Evolutionary conservation across 352 stramenopile genomes (phyloP).

Genomic region (Phytopythium cucurbitacearum): DNA sequence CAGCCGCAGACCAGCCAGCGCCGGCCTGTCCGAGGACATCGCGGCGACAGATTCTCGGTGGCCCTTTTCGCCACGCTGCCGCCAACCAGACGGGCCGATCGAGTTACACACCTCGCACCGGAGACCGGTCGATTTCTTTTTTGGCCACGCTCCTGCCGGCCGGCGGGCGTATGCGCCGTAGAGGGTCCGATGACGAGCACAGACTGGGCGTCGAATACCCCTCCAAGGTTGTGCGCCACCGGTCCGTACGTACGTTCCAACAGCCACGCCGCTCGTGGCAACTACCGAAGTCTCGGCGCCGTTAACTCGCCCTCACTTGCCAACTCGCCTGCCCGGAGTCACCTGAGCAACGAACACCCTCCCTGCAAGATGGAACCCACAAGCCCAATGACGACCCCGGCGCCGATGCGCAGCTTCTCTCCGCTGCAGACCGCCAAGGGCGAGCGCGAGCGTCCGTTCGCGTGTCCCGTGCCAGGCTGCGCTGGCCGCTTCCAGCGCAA

Average conservation of each 20-base stretch:
- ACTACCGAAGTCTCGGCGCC: too few species aligned
- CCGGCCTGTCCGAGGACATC: too few species aligned
- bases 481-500: slow-evolving; percentile 60
- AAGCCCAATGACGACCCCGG: neutral
- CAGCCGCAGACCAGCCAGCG: too few species aligned
- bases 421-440: slow-evolving; percentile 6
- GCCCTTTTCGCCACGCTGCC: neutral
- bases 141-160: slow-evolving; percentile 4
- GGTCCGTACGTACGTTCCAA: neutral
- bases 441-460: slow-evolving; percentile 33
- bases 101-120: neutral
- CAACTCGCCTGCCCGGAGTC: slow-evolving; percentile 27
- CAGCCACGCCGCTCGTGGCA: too few species aligned
- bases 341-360: neutral
- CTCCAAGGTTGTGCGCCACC: neutral
- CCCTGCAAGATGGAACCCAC: neutral
- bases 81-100: slow-evolving; percentile 1
- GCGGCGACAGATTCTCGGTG: neutral
- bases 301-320: slow-evolving; percentile 20
- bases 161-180: neutral
- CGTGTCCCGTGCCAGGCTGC: slow-evolving; percentile 32
- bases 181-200: slow-evolving; percentile 3
- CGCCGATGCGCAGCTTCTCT: slow-evolving; percentile 4
- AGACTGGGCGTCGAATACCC: neutral
- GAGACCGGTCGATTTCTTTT: slow-evolving; percentile 5